Conservation (phyloP, 2,329 filamentous ascomycete species). For the Ceratocystis eucalypticola region DNA sequence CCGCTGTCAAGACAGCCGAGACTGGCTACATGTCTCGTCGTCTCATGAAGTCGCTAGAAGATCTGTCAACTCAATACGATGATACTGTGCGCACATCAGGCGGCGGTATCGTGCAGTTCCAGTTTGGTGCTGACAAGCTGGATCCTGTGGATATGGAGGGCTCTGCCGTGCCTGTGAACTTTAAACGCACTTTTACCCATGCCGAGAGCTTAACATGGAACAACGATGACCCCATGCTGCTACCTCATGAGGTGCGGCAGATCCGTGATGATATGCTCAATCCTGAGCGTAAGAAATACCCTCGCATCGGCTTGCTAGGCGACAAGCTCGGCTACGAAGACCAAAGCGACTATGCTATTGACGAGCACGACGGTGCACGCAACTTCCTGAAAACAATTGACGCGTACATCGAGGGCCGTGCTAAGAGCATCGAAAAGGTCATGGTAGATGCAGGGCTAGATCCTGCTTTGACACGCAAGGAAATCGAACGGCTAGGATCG, state of each 20-base stretch:
- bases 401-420: slow-evolving; percentile 51
- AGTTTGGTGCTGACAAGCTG: slow-evolving; percentile 89
- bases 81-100: slow-evolving; percentile 86
- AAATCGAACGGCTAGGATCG: slow-evolving; percentile 24
- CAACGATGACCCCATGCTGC: slow-evolving; percentile 58
- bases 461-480: slow-evolving; percentile 23
- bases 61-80: slow-evolving; percentile 86
- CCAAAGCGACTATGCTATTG: slow-evolving; percentile 51
- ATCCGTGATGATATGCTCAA: slow-evolving; percentile 56
- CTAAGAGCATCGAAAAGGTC: slow-evolving; percentile 44
- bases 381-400: slow-evolving; percentile 70
- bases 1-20: slow-evolving; percentile 95
- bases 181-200: slow-evolving; percentile 81
- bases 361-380: slow-evolving; percentile 70
- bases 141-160: slow-evolving; percentile 98
- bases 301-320: slow-evolving; percentile 46
- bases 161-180: slow-evolving; percentile 79
- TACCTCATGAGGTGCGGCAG: slow-evolving; percentile 57
- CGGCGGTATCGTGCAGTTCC: slow-evolving; percentile 84
- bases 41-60: slow-evolving; percentile 94
- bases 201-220: slow-evolving; percentile 62
- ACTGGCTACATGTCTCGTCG: slow-evolving; percentile 98
- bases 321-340: slow-evolving; percentile 57
- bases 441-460: slow-evolving; percentile 38
- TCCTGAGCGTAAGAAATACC: slow-evolving; percentile 51